Evolutionary conservation across 2,329 filamentous ascomycete genomes (phyloP), one percentile per base, ranked within the genome.

Genomic region (Sphaerulina musiva): DNA sequence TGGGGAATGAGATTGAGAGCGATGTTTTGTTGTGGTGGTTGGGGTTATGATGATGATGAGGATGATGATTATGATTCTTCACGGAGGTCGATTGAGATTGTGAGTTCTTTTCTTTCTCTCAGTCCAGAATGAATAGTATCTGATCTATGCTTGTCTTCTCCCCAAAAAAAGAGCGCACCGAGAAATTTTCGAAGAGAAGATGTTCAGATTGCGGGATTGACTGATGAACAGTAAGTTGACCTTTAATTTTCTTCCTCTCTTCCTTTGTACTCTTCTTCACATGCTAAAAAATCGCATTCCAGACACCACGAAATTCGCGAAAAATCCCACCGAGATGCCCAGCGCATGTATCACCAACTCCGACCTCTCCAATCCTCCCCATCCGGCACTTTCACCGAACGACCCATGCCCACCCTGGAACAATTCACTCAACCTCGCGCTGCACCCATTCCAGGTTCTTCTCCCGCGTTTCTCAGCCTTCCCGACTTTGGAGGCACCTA

Each of bases 151-250:
- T 43, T 9, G 41, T 45, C 6, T 36, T 17, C 14, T 17, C 14
- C 14, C 14, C n/a, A n/a, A n/a, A 17, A 53, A 58, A 69, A 26
- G 67, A 64, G 65, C 54, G 53, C 48, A 12, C 68, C 68, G 10
- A 69, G 64, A 43, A 55, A 69, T 51, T 69, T 69, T 54, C 63
- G 66, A 46, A 62, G 67, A 52, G 61, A 69, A 56, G 68, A 70
- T 46, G 59, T 69, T 32, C 58, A 56, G 41, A 59, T 69, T 32
- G 60, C 62, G 11, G 66, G 66, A 31, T 57, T 70, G n/a, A 59
- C 60, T 7, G 56, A 61, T 7, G 59, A 62, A 29, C 59, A 67
- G 65, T 68, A 61, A 53, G 63, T 56, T 38, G 34, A 7, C 20
- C 29, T 42, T 26, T 26, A 42, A 52, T 17, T 17, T 6, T 26